Base-by-base conservation (phyloP, 2,329 filamentous ascomycete species). In the Penicillium sp. region DNA sequence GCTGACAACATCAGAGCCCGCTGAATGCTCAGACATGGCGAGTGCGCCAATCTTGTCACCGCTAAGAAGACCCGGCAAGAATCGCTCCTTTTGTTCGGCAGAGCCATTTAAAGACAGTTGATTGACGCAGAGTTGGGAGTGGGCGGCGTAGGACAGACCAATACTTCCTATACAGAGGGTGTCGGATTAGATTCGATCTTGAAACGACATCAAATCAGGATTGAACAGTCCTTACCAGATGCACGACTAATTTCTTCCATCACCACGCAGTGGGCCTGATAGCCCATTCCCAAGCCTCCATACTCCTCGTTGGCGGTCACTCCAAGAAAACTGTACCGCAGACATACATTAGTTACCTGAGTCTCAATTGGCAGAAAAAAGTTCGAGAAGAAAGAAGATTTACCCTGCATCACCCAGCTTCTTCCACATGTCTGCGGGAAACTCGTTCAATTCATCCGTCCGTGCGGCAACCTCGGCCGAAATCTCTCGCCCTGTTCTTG, bases 51-150 rank as follows among this genome's bases (percentile, higher is more conserved):
- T 84, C 62, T 87, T 89, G 42, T 89, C 87, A 8, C 94, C 94
- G 0, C 89, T 87, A 63, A 97, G 88, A 46, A 99, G 80, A 0
- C 85, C 90, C 0, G 94, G 93, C 1, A 99, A 84, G 76, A 89
- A 93, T 67, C 87, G 87, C 61, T 82, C 78, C 79, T 97, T 97
- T 78, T 98, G 95, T 63, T 87, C 88, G 0, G 83, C 73, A 3
- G 84, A 88, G 48, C 92, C 95, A 75, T 99, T 97, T 70, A 99
- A 84, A 79, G 93, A 92, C 52, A 99, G 82, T 80, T 99, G 95
- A 78, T 99, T 99, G 61, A 98, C 90, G 79, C 95, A 98, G 55
- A 99, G 84, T 78, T 99, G 95, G 33, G 91, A 95, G 79, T 99
- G 95, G 7, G 95, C 95, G 2, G 94, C 94, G 76, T 98, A 99